These are phyloP conservation scores for Sarocladium oryzae DNA, from an alignment of 2,329 filamentous ascomycete genomes.

Conservation along the genomic window DNA sequence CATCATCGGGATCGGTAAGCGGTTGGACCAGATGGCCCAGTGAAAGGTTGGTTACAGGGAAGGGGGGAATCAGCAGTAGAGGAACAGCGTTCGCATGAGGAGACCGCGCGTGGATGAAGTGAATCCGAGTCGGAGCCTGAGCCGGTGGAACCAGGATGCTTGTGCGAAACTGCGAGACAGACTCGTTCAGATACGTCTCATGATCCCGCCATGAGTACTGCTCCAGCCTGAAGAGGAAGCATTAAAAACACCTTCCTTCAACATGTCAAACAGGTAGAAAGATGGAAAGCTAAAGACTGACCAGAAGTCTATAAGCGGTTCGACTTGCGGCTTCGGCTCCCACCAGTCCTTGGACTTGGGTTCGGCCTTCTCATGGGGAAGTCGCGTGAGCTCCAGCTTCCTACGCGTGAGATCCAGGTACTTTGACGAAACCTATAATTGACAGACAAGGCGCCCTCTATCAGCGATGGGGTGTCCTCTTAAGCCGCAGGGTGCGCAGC, in stretches of 20 bases:
- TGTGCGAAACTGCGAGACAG: slow-evolving; percentile 59
- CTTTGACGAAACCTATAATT: slow-evolving; percentile 52
- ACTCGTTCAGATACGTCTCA: slow-evolving; percentile 50
- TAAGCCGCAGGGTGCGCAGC: neutral
- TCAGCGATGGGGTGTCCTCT: slow-evolving; percentile 19
- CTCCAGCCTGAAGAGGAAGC: slow-evolving; percentile 48
- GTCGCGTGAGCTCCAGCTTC: slow-evolving; percentile 59
- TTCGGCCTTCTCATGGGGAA: slow-evolving; percentile 51
- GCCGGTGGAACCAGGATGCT: slow-evolving; percentile 36
- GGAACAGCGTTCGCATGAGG: slow-evolving; percentile 49
- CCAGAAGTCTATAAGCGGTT: slow-evolving; percentile 62
- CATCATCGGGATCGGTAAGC: slow-evolving; percentile 46
- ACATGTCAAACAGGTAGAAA: too few relatives aligned
- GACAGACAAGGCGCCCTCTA: neutral
- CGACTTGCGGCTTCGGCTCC: slow-evolving; percentile 54
- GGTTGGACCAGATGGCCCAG: slow-evolving; percentile 47
- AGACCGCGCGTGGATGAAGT: slow-evolving; percentile 59
- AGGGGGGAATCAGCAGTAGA: slow-evolving; percentile 58
- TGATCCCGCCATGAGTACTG: slow-evolving; percentile 58
- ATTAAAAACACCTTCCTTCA: neutral
- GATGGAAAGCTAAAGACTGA: slow-evolving; percentile 23
- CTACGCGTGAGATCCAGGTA: slow-evolving; percentile 61
- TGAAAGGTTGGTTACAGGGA: slow-evolving; percentile 58
- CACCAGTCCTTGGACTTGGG: slow-evolving; percentile 46
- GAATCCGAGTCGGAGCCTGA: slow-evolving; percentile 45